Percentiles rank a stretch among this genome's conserved stretches.
Evolutionary conservation across 2,329 filamentous ascomycete species (phyloP).

Genomic region (Aspergillus felis): DNA sequence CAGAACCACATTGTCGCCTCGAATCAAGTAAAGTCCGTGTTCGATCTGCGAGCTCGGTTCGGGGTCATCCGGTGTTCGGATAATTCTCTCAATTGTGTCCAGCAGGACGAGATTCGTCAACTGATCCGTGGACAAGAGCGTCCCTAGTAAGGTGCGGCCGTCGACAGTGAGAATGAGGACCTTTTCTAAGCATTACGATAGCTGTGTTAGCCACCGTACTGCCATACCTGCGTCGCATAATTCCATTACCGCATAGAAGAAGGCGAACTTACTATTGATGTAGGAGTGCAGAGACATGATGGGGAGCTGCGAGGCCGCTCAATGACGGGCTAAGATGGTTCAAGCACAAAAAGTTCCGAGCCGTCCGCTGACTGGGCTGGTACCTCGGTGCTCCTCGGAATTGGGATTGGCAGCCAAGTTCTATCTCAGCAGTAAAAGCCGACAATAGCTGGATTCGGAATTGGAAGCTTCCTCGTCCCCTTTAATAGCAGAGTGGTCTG

Average conservation of each 20-base stretch:
- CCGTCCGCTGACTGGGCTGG: background rate
- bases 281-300: constrained; percentile 52
- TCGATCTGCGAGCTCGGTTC: constrained; percentile 76
- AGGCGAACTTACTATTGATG: constrained; percentile 48
- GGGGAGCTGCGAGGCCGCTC: constrained; percentile 4
- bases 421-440: background rate
- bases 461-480: background rate
- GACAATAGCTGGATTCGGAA: background rate
- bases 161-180: constrained; percentile 89
- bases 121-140: constrained; percentile 80
- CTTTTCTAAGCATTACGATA: constrained; percentile 60
- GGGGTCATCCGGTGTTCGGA: constrained; percentile 76
- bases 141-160: constrained; percentile 80
- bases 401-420: background rate
- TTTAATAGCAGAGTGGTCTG: background rate
- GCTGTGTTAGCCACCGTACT: constrained; percentile 11
- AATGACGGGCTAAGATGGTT: background rate
- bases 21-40: constrained; percentile 84
- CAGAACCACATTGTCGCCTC: constrained; percentile 90
- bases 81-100: constrained; percentile 82
- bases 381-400: background rate
- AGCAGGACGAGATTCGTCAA: constrained; percentile 87
- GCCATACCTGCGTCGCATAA: background rate
- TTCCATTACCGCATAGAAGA: background rate
- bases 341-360: background rate